Evolutionary conservation across 176 grass and related monocot genomes (phyloP).

Genomic region (Canna indica): DNA sequence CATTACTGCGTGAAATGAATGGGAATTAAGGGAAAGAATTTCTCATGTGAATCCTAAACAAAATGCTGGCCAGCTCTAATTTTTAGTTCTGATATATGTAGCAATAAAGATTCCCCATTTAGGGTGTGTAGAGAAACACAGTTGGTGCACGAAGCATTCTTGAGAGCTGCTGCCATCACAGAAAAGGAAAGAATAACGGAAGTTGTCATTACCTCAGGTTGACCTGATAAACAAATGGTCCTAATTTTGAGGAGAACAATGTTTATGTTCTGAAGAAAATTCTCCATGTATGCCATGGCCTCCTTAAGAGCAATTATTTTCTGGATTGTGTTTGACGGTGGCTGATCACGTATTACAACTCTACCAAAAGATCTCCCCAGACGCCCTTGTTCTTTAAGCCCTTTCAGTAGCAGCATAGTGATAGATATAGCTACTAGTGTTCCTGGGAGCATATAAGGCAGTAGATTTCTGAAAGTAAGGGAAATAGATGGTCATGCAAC

Average conservation of each 20-base stretch:
- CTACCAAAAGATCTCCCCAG: conserved; percentile 83
- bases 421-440: conserved; percentile 48
- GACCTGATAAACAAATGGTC: conserved; percentile 66
- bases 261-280: conserved; percentile 80
- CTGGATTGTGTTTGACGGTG: conserved; percentile 91
- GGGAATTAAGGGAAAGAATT: too few relatives aligned
- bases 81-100: too few relatives aligned
- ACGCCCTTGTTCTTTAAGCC: conserved; percentile 83
- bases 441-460: conserved; percentile 61
- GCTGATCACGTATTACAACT: conserved; percentile 79
- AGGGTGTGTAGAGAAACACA: too few relatives aligned
- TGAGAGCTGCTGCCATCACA: too few relatives aligned
- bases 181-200: too few relatives aligned
- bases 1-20: too few relatives aligned
- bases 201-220: conserved; percentile 65
- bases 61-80: too few relatives aligned
- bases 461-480: conserved; percentile 55
- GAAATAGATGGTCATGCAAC: conserved; percentile 11
- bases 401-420: conserved; percentile 78
- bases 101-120: too few relatives aligned
- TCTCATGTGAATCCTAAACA: too few relatives aligned
- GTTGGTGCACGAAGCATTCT: too few relatives aligned
- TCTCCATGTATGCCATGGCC: conserved; percentile 81
- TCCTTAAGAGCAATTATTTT: conserved; percentile 92
- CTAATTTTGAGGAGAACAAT: conserved; percentile 67